These are phyloP conservation scores for Fusarium phyllophilum DNA, from an alignment of 2,329 filamentous ascomycete species.

Conservation along the genomic window DNA sequence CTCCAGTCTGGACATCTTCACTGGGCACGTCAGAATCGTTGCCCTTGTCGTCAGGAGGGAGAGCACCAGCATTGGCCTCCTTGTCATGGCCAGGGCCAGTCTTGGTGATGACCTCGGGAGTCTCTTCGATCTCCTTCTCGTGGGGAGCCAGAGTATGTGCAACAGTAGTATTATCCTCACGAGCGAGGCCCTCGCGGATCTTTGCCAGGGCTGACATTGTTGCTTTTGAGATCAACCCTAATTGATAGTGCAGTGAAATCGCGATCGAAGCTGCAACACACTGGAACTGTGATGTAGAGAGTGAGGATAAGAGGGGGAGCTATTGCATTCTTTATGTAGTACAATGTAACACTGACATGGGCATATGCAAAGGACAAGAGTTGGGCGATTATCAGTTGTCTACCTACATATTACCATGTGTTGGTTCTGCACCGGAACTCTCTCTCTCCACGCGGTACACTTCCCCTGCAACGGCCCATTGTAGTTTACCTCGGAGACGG, in stretches of 20 bases:
- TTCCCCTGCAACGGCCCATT: slow-evolving; percentile 5
- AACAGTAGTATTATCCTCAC: slow-evolving; percentile 22
- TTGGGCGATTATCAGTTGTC: neutral
- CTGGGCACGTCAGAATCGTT: slow-evolving; percentile 26
- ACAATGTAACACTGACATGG: slow-evolving; percentile 18
- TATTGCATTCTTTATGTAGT: slow-evolving; percentile 22
- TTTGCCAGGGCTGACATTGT: slow-evolving; percentile 35
- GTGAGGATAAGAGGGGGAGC: slow-evolving; percentile 4
- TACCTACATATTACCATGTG: neutral
- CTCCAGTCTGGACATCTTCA: slow-evolving; percentile 49
- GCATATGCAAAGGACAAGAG: neutral
- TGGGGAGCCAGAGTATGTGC: slow-evolving; percentile 18
- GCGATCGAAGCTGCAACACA: neutral
- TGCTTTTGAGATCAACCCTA: slow-evolving; percentile 3
- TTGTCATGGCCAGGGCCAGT: slow-evolving; percentile 14
- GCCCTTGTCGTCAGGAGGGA: slow-evolving; percentile 8
- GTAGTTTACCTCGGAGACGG: neutral
- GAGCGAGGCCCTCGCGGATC: slow-evolving; percentile 23
- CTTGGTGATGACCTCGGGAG: slow-evolving; percentile 4
- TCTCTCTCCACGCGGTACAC: neutral
- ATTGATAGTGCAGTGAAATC: slow-evolving; percentile 1
- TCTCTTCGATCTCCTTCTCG: slow-evolving; percentile 15
- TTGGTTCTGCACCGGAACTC: neutral
- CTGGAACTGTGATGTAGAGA: neutral
- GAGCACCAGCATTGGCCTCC: slow-evolving; percentile 18